Percentiles rank a stretch among this genome's conserved stretches.
These are phyloP conservation scores for Diaporthe sp. DNA, from an alignment of 2,329 filamentous ascomycete species.

Conservation along the genomic window DNA sequence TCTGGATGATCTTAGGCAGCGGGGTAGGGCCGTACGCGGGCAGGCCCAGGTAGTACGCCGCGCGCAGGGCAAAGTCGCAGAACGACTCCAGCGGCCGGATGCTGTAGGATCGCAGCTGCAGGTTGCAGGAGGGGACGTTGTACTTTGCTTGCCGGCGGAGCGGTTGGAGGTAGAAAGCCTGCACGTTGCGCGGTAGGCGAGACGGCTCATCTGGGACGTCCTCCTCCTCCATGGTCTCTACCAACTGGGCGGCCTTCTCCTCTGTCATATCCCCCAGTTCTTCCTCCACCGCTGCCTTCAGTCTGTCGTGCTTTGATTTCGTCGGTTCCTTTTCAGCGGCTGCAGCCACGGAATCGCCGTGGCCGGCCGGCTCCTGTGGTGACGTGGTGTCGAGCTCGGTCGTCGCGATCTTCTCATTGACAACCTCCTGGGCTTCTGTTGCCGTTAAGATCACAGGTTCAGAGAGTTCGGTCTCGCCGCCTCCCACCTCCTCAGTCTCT, in stretches of 20 bases:
- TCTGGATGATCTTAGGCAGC: conserved; percentile 86
- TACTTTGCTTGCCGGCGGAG: conserved; percentile 81
- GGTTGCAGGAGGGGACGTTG: conserved; percentile 87
- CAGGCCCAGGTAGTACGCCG: conserved; percentile 93
- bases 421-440: conserved; percentile 35
- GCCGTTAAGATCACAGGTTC: conserved; percentile 4
- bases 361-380: background rate
- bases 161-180: conserved; percentile 88
- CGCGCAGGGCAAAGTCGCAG: conserved; percentile 92
- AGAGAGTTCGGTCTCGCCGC: conserved; percentile 13
- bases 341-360: background rate
- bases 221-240: conserved; percentile 14
- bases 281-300: background rate
- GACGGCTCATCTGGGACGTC: conserved; percentile 46
- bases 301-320: background rate
- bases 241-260: conserved; percentile 2
- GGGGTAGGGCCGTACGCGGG: conserved; percentile 89
- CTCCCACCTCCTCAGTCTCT: conserved; percentile 25
- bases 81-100: conserved; percentile 94
- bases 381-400: background rate
- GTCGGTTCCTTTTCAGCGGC: background rate
- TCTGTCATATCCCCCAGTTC: background rate
- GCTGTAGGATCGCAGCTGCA: conserved; percentile 93
- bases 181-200: conserved; percentile 83
- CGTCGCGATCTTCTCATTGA: conserved; percentile 20